Percentiles rank a stretch among this genome's conserved stretches.
Conservation (phyloP, 768 basidiomycete species). For the Sutorius australiensis region DNA sequence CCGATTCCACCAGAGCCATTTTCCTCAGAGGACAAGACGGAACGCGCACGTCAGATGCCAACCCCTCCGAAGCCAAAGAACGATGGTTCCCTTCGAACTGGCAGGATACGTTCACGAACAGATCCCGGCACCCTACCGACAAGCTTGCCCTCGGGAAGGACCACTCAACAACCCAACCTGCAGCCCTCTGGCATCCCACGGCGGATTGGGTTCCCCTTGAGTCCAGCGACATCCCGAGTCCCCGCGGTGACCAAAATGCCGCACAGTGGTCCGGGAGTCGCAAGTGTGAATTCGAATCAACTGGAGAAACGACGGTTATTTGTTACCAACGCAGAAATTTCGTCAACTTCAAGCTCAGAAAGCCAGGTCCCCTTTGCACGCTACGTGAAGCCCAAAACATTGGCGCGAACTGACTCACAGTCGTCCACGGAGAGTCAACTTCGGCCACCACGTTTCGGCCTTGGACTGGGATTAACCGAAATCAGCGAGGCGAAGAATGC, state of each 20-base stretch:
- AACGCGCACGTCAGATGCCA: constrained; percentile 5
- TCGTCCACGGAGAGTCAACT: constrained; percentile 22
- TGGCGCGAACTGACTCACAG: constrained; percentile 18
- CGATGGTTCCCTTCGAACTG: constrained; percentile 14
- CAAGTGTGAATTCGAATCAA: constrained; percentile 25
- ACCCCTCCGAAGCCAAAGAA: constrained; percentile 8
- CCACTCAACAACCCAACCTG: constrained; percentile 6
- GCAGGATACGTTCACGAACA: constrained; percentile 29
- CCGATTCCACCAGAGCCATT: constrained; percentile 11
- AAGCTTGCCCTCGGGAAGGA: constrained; percentile 6
- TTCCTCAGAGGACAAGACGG: background rate
- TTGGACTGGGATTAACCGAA: constrained; percentile 25
- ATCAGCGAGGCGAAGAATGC: constrained; percentile 10
- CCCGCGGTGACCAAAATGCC: constrained; percentile 2
- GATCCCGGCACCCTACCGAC: constrained; percentile 24
- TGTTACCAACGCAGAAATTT: constrained; percentile 42
- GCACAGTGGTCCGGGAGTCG: constrained; percentile 27
- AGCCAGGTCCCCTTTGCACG: constrained; percentile 26
- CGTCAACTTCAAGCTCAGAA: constrained; percentile 42
- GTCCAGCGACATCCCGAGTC: constrained; percentile 15
- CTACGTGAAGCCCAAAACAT: constrained; percentile 13
- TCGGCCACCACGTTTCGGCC: constrained; percentile 27
- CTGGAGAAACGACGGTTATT: constrained; percentile 39
- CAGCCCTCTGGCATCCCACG: constrained; percentile 27
- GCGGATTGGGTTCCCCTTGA: constrained; percentile 15